Conservation (phyloP, 2,329 filamentous ascomycete genomes). For the Aspergillus tamarii region DNA sequence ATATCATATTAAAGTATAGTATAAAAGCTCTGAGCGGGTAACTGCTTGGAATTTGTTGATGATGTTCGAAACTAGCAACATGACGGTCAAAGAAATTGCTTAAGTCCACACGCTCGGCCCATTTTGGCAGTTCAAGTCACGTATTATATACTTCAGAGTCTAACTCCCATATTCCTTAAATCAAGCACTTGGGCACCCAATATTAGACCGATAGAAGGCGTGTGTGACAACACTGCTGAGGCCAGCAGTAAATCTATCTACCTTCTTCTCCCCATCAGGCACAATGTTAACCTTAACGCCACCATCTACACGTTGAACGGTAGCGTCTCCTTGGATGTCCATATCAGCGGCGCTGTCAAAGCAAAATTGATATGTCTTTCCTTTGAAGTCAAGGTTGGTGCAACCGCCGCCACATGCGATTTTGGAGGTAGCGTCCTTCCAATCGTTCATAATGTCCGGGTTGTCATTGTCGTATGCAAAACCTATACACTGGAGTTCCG, state of each 20-base stretch:
- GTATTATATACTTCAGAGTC: background rate
- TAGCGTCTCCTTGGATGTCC: background rate
- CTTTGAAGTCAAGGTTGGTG: background rate
- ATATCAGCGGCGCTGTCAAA: background rate
- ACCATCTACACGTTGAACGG: background rate
- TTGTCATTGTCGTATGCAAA: too few species aligned
- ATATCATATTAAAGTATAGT: too few species aligned
- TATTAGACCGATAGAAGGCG: background rate
- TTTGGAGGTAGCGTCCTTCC: too few species aligned
- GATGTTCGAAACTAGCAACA: background rate
- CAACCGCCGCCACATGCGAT: background rate
- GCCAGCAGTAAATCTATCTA: too few species aligned
- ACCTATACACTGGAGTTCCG: too few species aligned
- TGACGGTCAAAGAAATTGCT: background rate
- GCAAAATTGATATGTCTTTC: background rate
- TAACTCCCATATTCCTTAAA: background rate
- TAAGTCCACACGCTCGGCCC: background rate
- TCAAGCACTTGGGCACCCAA: background rate
- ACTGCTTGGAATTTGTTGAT: background rate
- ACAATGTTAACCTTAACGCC: background rate
- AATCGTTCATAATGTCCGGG: too few species aligned
- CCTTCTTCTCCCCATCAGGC: background rate
- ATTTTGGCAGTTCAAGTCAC: background rate
- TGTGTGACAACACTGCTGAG: too few species aligned
- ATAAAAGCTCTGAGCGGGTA: too few species aligned